Evolutionary conservation across 2,329 filamentous ascomycete species (phyloP), one percentile per base, ranked within the genome.

Genomic region (Biscogniauxia sp.): DNA sequence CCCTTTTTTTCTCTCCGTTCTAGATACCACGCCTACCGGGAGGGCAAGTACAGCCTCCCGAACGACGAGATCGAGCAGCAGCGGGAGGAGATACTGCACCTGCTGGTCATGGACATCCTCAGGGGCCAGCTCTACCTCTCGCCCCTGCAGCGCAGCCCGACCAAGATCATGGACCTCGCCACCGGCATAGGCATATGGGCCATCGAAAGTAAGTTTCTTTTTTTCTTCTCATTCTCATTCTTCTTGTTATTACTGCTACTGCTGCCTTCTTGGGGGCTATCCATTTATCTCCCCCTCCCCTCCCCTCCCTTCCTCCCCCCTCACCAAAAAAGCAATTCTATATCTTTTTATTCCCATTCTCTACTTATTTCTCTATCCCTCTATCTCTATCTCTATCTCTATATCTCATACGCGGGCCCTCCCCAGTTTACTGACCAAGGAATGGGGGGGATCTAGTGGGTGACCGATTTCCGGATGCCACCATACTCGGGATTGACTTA

Each of bases 1-100:
- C n/a, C n/a, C n/a, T n/a, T 51, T n/a, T 45, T 17, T n/a, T 26
- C 20, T n/a, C 15, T 20, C 7, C 26, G 17, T 3, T 53, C 20
- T 51, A 68, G 76, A 55, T 78, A 76, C 60, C 76, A 78, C 57
- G 70, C 73, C 19, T 77, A 72, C 61, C 71, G 69, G 55, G 71
- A 71, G 32, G 71, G 71, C 4, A 69, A 69, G 51, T 76, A 76
- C 60, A 70, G 72, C 5, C 68, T 78, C 51, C 76, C 76, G 41
- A 78, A 78, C 68, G 76, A 78, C 66, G 76, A 77, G 65, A 64
- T 68, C 6, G 76, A 78, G 69, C 74, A 78, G 70, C 73, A 76
- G 62, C 72, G 76, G 25, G 76, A 78, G 64, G 76, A 78, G 56
- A 73, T 78, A 68, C 76, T 77, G 68, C 76, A 78, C 64, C 70